Percentiles rank a stretch among this genome's conserved stretches.
Conservation (phyloP, 495 filamentous ascomycete genomes). For the Penicillium simplicissimum region DNA sequence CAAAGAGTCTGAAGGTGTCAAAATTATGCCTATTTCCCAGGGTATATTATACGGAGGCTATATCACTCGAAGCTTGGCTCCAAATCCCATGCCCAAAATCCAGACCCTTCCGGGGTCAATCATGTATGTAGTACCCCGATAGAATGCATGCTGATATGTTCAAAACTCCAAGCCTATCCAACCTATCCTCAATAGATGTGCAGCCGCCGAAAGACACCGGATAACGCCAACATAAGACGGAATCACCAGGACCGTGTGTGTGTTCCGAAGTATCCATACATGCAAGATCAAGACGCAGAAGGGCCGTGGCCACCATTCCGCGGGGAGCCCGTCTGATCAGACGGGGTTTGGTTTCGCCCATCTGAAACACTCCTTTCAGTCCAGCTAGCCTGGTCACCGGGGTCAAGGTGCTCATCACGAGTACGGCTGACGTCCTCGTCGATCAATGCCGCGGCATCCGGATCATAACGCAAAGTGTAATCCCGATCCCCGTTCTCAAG, state of each 20-base stretch:
- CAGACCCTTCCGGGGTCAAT: background rate
- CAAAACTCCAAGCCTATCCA: background rate
- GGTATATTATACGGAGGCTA: constrained; percentile 18
- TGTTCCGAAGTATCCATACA: background rate
- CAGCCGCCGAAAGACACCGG: background rate
- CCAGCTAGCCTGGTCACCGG: constrained; percentile 24
- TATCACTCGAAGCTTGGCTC: background rate
- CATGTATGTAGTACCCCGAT: background rate
- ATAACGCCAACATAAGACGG: background rate
- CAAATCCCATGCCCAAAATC: background rate
- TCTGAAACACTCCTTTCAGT: constrained; percentile 24
- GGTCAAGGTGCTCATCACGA: background rate
- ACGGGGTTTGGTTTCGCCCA: constrained; percentile 11
- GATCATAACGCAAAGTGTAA: constrained; percentile 46
- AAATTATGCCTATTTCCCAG: constrained; percentile 8
- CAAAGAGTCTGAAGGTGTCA: background rate
- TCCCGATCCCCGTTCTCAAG: constrained; percentile 32
- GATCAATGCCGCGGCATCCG: constrained; percentile 47
- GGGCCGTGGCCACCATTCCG: background rate
- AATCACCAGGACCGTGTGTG: background rate
- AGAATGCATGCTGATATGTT: background rate
- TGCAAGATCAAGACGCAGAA: background rate
- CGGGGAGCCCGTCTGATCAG: background rate
- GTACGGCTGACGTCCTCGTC: constrained; percentile 26
- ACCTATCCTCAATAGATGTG: background rate